Evolutionary conservation across 2,329 filamentous ascomycete species (phyloP).

Genomic region (Venturia oleaginea): DNA sequence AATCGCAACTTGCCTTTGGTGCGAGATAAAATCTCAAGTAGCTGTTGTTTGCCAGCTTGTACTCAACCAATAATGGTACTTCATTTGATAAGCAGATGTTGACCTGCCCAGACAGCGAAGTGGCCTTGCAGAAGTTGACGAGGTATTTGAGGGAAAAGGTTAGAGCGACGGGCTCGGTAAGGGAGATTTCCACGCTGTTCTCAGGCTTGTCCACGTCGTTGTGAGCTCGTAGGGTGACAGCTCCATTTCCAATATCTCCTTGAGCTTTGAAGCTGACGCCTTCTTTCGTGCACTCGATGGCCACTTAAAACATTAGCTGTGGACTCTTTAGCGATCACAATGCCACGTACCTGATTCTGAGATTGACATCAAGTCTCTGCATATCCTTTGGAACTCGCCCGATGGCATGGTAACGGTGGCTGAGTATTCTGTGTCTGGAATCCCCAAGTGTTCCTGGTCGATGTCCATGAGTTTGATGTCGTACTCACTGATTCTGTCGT

Average conservation of each 20-base stretch:
- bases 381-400: constrained; percentile 87
- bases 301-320: constrained; percentile 48
- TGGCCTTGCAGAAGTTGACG: constrained; percentile 99
- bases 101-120: constrained; percentile 69
- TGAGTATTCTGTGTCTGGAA: constrained; percentile 97
- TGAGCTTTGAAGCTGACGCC: constrained; percentile 90
- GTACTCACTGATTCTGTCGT: constrained; percentile 93
- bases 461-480: constrained; percentile 99
- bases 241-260: constrained; percentile 92
- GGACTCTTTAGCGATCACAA: background rate
- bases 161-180: constrained; percentile 84
- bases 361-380: constrained; percentile 80
- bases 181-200: constrained; percentile 76
- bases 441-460: constrained; percentile 97
- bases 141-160: constrained; percentile 99
- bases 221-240: constrained; percentile 83
- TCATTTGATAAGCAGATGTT: constrained; percentile 93
- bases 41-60: constrained; percentile 67
- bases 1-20: constrained; percentile 64
- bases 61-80: constrained; percentile 93
- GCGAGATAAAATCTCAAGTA: constrained; percentile 96
- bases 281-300: constrained; percentile 94
- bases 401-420: constrained; percentile 85
- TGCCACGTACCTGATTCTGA: constrained; percentile 73
- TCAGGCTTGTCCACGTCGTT: constrained; percentile 83